Conservation (phyloP, 2,329 filamentous ascomycete genomes). For the Pseudocercospora macadamiae region DNA sequence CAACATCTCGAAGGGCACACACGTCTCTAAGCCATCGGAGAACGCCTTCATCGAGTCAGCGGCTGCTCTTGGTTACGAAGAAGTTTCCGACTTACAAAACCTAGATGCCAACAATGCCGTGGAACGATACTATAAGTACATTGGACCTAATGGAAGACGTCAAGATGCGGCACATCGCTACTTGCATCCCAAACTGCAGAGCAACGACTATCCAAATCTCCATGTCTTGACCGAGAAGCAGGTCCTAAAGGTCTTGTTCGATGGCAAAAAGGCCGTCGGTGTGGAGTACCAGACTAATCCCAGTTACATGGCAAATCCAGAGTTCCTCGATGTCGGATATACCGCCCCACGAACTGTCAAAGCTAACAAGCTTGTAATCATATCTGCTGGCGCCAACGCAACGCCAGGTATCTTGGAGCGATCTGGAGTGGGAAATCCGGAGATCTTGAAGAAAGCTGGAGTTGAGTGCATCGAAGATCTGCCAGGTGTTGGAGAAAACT, state of each 20-base stretch:
- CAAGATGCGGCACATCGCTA: constrained; percentile 62
- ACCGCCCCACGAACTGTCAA: constrained; percentile 45
- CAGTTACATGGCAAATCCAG: constrained; percentile 44
- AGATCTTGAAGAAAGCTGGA: constrained; percentile 48
- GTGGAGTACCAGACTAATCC: constrained; percentile 57
- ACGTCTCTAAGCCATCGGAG: constrained; percentile 43
- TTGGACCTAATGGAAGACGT: constrained; percentile 55
- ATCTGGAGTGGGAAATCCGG: constrained; percentile 60
- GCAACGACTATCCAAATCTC: constrained; percentile 57
- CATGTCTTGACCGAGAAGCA: constrained; percentile 61
- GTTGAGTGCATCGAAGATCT: constrained; percentile 37
- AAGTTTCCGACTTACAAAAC: constrained; percentile 57
- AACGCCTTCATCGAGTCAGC: constrained; percentile 56
- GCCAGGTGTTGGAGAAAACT: constrained; percentile 33
- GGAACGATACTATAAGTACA: constrained; percentile 52
- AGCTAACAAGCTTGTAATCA: constrained; percentile 60
- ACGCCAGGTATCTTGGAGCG: constrained; percentile 63
- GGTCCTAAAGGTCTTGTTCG: constrained; percentile 50
- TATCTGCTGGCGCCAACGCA: constrained; percentile 61
- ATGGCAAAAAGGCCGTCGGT: constrained; percentile 55
- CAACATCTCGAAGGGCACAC: constrained; percentile 57
- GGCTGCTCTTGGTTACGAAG: constrained; percentile 52
- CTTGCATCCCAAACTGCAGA: constrained; percentile 55
- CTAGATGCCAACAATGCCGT: constrained; percentile 48
- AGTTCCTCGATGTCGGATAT: constrained; percentile 42